Evolutionary conservation across 495 filamentous ascomycete genomes (phyloP).

Genomic region (Aspergillus bertholletiae): DNA sequence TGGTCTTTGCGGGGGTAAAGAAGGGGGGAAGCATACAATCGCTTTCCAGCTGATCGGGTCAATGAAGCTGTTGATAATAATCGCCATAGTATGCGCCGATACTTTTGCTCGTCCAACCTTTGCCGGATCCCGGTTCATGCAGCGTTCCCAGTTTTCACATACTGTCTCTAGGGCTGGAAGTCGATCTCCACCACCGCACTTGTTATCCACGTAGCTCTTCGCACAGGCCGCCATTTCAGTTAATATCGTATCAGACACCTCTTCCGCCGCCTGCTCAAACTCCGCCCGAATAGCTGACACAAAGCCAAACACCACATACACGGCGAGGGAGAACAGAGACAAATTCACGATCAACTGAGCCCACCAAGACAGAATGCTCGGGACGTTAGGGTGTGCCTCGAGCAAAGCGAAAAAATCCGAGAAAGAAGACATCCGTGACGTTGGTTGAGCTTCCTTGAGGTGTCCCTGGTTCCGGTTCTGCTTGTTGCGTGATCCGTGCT

Average conservation of each 20-base stretch:
- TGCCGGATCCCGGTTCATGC: constrained; percentile 74
- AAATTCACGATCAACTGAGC: constrained; percentile 77
- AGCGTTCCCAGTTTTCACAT: constrained; percentile 77
- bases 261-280: constrained; percentile 65
- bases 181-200: constrained; percentile 57
- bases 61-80: constrained; percentile 71
- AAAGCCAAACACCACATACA: constrained; percentile 70
- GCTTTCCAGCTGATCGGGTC: constrained; percentile 72
- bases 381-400: constrained; percentile 79
- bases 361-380: constrained; percentile 81
- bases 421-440: constrained; percentile 38
- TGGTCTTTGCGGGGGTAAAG: not conserved
- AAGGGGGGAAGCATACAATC: constrained; percentile 48
- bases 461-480: constrained; percentile 13
- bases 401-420: constrained; percentile 62
- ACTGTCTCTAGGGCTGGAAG: constrained; percentile 68
- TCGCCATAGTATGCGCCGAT: constrained; percentile 73
- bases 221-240: constrained; percentile 69
- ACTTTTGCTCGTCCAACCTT: constrained; percentile 64
- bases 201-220: constrained; percentile 67
- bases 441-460: constrained; percentile 2
- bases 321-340: constrained; percentile 59
- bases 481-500: constrained; percentile 38
- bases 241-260: constrained; percentile 59
- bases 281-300: constrained; percentile 70